Conservation (phyloP, 2,329 filamentous ascomycete species). For the Ophiostoma triangulosporum region DNA sequence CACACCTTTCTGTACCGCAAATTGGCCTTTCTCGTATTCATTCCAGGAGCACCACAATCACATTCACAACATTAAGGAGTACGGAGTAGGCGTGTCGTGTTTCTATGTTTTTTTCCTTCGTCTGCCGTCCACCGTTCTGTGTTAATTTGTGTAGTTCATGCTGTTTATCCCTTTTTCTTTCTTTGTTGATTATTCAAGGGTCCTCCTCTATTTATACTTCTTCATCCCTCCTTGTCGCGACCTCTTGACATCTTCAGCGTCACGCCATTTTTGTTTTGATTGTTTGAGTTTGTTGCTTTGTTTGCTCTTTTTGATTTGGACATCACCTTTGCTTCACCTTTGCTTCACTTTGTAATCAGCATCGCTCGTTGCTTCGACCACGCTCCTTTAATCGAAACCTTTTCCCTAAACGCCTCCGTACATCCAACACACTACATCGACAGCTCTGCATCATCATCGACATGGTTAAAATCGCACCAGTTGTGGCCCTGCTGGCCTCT, state of each 20-base stretch:
- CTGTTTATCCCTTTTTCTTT: not conserved
- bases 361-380: too few relatives aligned
- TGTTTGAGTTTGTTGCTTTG: too few relatives aligned
- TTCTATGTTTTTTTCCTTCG: not conserved
- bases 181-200: too few relatives aligned
- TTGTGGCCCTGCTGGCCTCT: conserved; percentile 4
- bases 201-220: too few relatives aligned
- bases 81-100: not conserved
- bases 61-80: not conserved
- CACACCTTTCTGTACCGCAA: not conserved
- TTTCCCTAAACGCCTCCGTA: too few relatives aligned
- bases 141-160: not conserved
- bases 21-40: not conserved
- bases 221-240: too few relatives aligned
- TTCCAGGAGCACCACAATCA: not conserved
- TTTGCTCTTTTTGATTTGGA: too few relatives aligned
- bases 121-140: not conserved
- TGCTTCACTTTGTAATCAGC: too few relatives aligned
- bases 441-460: not conserved
- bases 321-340: too few relatives aligned
- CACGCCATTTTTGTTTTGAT: too few relatives aligned
- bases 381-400: too few relatives aligned
- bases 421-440: not conserved
- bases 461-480: not conserved
- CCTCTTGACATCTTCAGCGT: too few relatives aligned